Evolutionary conservation across 192 early-diverging fungal species (phyloP).

Genomic region (Backusella parvicylindrica): DNA sequence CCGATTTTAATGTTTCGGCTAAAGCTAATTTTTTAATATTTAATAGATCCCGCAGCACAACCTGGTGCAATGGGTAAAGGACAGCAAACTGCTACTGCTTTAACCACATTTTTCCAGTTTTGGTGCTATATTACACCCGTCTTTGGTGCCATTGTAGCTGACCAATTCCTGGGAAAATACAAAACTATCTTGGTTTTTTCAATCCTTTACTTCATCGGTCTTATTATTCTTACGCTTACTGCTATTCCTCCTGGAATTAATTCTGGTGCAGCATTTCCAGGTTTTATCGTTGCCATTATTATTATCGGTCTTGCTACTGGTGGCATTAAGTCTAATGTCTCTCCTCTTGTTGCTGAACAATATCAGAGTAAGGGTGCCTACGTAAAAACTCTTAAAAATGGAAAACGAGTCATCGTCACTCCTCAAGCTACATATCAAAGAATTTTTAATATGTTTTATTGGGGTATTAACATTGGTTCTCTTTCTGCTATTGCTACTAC

Average conservation of each 20-base stretch:
- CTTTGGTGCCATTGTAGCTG: conserved; percentile 64
- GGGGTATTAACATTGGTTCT: conserved; percentile 69
- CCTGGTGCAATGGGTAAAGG: conserved; percentile 49
- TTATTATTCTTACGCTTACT: conserved; percentile 59
- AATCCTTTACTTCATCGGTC: conserved; percentile 61
- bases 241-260: conserved; percentile 55
- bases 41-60: conserved; percentile 33
- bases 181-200: conserved; percentile 67
- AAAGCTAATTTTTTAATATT: background rate
- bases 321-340: conserved; percentile 62
- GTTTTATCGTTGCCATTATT: conserved; percentile 63
- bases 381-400: conserved; percentile 55
- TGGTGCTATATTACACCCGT: conserved; percentile 51
- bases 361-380: conserved; percentile 50
- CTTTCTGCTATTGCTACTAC: conserved; percentile 59
- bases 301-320: conserved; percentile 75
- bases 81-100: conserved; percentile 53
- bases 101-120: conserved; percentile 51
- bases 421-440: conserved; percentile 69
- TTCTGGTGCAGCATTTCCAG: conserved; percentile 55
- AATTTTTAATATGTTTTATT: conserved; percentile 87
- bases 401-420: conserved; percentile 61
- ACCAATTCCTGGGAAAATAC: conserved; percentile 75
- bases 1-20: background rate
- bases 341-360: conserved; percentile 57